Conservation (phyloP, 2,329 filamentous ascomycete species). For the Golovinomyces cichoracearum region DNA sequence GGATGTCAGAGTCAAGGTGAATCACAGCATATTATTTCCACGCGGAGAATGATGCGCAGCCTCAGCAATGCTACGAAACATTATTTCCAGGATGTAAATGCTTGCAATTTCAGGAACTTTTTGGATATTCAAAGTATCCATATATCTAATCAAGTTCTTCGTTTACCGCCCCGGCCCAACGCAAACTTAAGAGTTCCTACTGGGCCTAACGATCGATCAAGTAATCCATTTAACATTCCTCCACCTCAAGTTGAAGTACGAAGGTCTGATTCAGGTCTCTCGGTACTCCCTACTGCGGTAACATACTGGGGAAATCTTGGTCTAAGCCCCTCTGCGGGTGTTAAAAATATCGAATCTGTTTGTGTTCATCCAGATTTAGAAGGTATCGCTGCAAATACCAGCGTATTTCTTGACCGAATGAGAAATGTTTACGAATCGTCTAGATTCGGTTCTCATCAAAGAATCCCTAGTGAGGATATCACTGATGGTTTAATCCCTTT, state of each 20-base stretch:
- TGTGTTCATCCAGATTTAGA: slow-evolving; percentile 44
- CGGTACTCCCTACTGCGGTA: slow-evolving; percentile 48
- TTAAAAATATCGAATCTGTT: slow-evolving; percentile 44
- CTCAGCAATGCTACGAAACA: slow-evolving; percentile 21
- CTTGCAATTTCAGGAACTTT: slow-evolving; percentile 23
- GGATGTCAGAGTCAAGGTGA: slow-evolving; percentile 1
- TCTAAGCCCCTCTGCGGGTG: slow-evolving; percentile 41
- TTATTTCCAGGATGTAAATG: slow-evolving; percentile 19
- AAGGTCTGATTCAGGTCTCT: slow-evolving; percentile 40
- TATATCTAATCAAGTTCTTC: slow-evolving; percentile 24
- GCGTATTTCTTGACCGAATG: slow-evolving; percentile 39
- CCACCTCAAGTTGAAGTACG: slow-evolving; percentile 48
- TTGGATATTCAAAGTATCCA: slow-evolving; percentile 32
- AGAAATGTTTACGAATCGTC: slow-evolving; percentile 47
- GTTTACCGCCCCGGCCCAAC: slow-evolving; percentile 18
- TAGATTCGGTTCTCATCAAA: slow-evolving; percentile 39
- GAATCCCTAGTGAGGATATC: slow-evolving; percentile 17
- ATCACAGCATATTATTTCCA: slow-evolving; percentile 5
- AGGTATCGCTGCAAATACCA: slow-evolving; percentile 33
- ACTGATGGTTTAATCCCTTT: slow-evolving; percentile 13
- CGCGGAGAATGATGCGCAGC: slow-evolving; percentile 18
- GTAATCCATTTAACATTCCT: slow-evolving; percentile 34
- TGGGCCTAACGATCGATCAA: slow-evolving; percentile 17
- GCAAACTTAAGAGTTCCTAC: slow-evolving; percentile 8
- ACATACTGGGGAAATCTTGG: slow-evolving; percentile 63